These are phyloP conservation scores for Aquilaria malaccensis DNA, from an alignment of 345 rosid genomes.

Conservation along the genomic window DNA sequence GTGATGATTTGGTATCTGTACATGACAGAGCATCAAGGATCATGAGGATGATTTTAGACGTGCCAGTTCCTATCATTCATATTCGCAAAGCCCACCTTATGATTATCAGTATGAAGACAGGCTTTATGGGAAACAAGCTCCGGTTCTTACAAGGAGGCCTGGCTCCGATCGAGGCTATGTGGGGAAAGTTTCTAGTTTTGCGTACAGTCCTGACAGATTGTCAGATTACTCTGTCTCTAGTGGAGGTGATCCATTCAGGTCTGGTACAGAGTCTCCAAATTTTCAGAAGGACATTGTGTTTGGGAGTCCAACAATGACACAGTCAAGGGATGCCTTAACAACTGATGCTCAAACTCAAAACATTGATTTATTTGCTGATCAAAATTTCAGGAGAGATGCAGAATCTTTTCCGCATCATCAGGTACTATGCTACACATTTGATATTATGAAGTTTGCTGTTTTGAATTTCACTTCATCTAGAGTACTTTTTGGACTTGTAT, in stretches of 20 bases:
- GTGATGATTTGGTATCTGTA: background rate
- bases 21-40: conserved; percentile 54
- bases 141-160: conserved; percentile 68
- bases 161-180: conserved; percentile 78
- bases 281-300: conserved; percentile 50
- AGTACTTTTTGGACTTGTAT: too few relatives aligned
- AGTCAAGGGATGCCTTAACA: conserved; percentile 30
- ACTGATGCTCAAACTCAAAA: conserved; percentile 27
- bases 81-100: conserved; percentile 97
- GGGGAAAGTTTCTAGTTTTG: conserved; percentile 65
- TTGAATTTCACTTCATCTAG: too few relatives aligned
- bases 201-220: conserved; percentile 66
- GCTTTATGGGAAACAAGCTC: conserved; percentile 66
- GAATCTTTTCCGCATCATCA: conserved; percentile 43
- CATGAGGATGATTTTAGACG: conserved; percentile 64
- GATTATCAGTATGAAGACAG: conserved; percentile 94
- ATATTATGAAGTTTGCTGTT: background rate
- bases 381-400: conserved; percentile 28
- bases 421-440: conserved; percentile 31
- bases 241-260: conserved; percentile 68
- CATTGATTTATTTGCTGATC: conserved; percentile 34
- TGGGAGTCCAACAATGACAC: conserved; percentile 58
- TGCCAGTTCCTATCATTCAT: conserved; percentile 96
- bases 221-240: conserved; percentile 83
- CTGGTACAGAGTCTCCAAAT: conserved; percentile 62